Conservation (phyloP, 192 early-diverging fungal genomes). For the Linnemannia schmuckeri region DNA sequence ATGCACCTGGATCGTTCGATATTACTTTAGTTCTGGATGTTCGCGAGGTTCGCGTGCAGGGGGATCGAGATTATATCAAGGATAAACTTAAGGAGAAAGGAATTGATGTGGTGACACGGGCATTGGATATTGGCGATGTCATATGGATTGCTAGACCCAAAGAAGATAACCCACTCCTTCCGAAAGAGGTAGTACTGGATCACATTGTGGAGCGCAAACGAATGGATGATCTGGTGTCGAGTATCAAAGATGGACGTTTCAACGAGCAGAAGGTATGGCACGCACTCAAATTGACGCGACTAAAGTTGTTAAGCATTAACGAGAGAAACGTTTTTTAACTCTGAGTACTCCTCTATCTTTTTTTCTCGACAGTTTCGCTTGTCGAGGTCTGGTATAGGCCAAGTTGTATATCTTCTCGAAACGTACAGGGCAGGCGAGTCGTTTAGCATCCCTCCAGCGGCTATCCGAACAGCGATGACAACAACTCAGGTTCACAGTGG, state of each 20-base stretch:
- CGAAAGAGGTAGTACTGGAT: slow-evolving; percentile 83
- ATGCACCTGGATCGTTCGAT: slow-evolving; percentile 67
- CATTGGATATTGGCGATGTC: slow-evolving; percentile 89
- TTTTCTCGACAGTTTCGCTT: slow-evolving; percentile 72
- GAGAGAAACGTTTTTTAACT: background rate
- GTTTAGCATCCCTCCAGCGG: slow-evolving; percentile 68
- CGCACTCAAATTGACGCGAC: background rate
- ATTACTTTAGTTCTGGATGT: slow-evolving; percentile 83
- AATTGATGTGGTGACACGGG: slow-evolving; percentile 67
- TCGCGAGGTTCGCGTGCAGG: slow-evolving; percentile 80
- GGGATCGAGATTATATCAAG: slow-evolving; percentile 81
- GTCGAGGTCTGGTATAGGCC: slow-evolving; percentile 71
- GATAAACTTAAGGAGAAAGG: slow-evolving; percentile 71
- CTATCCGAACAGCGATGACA: slow-evolving; percentile 80
- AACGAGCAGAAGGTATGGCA: slow-evolving; percentile 88
- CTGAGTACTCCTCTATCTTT: slow-evolving; percentile 9
- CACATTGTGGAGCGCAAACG: slow-evolving; percentile 93
- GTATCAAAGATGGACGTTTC: slow-evolving; percentile 95
- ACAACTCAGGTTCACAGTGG: slow-evolving; percentile 82
- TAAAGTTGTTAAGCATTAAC: background rate
- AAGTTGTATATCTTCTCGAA: slow-evolving; percentile 93
- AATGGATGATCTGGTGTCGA: slow-evolving; percentile 91
- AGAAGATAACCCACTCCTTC: slow-evolving; percentile 10
- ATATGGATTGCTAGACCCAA: slow-evolving; percentile 83
- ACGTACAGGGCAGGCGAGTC: slow-evolving; percentile 77